Evolutionary conservation across 805 yeast species (phyloP).

Genomic region (Saturnispora besseyi): DNA sequence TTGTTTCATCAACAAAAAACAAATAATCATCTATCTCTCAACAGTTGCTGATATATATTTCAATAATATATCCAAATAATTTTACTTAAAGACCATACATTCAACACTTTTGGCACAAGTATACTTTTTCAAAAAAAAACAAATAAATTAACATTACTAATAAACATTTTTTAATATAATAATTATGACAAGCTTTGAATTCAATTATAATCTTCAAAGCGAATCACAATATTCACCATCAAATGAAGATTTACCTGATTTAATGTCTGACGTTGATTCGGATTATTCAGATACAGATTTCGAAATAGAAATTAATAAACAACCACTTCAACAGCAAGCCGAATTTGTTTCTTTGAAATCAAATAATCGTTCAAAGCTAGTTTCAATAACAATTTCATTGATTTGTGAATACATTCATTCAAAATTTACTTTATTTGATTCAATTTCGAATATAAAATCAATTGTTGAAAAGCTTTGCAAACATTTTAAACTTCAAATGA

Average conservation of each 20-base stretch:
- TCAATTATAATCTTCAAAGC: neutral
- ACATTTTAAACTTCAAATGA: neutral
- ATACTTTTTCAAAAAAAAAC: neutral
- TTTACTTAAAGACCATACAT: neutral
- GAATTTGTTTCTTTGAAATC: neutral
- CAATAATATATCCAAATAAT: neutral
- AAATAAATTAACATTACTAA: neutral
- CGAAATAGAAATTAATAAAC: constrained; percentile 3
- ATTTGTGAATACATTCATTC: constrained; percentile 3
- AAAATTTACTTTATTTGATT: constrained; percentile 3
- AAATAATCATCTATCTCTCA: neutral
- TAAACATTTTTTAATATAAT: neutral
- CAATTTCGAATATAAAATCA: neutral
- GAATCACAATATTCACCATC: neutral
- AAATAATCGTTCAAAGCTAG: constrained; percentile 3
- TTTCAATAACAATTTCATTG: constrained; percentile 3
- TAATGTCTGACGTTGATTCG: constrained; percentile 6
- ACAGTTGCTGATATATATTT: neutral
- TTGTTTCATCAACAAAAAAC: neutral
- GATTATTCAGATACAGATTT: constrained; percentile 4
- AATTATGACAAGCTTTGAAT: neutral
- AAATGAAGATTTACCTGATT: constrained; percentile 9
- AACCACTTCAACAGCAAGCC: neutral
- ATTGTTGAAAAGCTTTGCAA: neutral
- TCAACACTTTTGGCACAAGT: neutral